Evolutionary conservation across 495 filamentous ascomycete genomes (phyloP).

Genomic region (Aspergillus olivimuriae): DNA sequence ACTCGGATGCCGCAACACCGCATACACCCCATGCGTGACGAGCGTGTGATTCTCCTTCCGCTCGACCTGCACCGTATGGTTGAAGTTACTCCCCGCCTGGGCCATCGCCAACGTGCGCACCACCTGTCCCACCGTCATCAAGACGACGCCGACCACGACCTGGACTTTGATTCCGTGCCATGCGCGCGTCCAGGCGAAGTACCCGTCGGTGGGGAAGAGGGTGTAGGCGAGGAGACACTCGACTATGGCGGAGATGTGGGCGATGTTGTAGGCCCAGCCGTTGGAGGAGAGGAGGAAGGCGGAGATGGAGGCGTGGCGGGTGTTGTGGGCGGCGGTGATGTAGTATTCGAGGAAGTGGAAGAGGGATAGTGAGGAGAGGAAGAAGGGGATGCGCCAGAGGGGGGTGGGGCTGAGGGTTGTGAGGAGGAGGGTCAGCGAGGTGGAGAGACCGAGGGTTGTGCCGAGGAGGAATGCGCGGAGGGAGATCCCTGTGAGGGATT

Average conservation of each 20-base stretch:
- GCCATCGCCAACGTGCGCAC: slow-evolving; percentile 76
- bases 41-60: slow-evolving; percentile 64
- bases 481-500: slow-evolving; percentile 75
- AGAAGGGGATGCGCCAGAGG: slow-evolving; percentile 81
- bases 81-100: slow-evolving; percentile 86
- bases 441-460: slow-evolving; percentile 38
- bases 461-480: slow-evolving; percentile 62
- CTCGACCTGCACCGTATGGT: slow-evolving; percentile 70
- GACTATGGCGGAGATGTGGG: slow-evolving; percentile 63
- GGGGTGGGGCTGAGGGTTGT: slow-evolving; percentile 28
- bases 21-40: slow-evolving; percentile 67
- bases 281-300: slow-evolving; percentile 85
- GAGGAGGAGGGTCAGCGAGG: slow-evolving; percentile 35
- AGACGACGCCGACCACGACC: slow-evolving; percentile 47
- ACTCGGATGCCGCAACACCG: slow-evolving; percentile 68
- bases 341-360: slow-evolving; percentile 98
- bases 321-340: slow-evolving; percentile 80
- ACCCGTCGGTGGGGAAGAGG: slow-evolving; percentile 45
- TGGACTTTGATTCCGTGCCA: slow-evolving; percentile 20
- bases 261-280: slow-evolving; percentile 76
- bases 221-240: slow-evolving; percentile 60
- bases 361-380: slow-evolving; percentile 63
- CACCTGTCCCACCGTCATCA: slow-evolving; percentile 67
- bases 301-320: slow-evolving; percentile 55
- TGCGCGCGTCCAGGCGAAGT: slow-evolving; percentile 17